These are phyloP conservation scores for Nicotiana knightiana DNA, from an alignment of 257 asterid genomes.

Conservation along the genomic window DNA sequence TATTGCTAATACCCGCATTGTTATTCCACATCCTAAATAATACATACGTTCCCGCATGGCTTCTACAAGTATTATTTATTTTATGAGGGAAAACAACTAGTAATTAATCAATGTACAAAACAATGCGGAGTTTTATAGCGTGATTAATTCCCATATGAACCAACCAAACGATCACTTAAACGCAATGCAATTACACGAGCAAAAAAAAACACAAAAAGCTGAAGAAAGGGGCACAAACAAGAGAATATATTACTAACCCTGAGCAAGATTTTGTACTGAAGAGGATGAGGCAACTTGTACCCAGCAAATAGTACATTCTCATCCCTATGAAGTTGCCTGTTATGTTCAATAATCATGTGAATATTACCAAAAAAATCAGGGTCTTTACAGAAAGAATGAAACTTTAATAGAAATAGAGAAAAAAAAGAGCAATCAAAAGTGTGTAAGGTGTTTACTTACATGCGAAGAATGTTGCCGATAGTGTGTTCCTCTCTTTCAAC, in stretches of 20 bases:
- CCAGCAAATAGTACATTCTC: constrained; percentile 82
- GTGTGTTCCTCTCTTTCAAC: constrained; percentile 96
- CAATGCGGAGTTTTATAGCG: no score
- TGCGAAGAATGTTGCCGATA: constrained; percentile 84
- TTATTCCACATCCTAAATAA: no score
- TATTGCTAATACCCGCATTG: no score
- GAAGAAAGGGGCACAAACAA: neutral
- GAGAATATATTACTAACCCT: constrained; percentile 45
- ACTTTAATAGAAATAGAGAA: neutral
- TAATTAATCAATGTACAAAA: no score
- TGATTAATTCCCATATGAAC: no score
- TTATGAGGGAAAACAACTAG: no score
- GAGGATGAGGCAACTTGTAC: constrained; percentile 98
- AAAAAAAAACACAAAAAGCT: neutral
- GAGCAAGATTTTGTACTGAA: constrained; percentile 76
- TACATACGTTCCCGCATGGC: no score
- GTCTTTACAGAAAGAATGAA: no score
- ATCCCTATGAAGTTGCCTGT: constrained; percentile 92
- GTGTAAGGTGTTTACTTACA: constrained; percentile 23
- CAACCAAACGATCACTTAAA: no score
- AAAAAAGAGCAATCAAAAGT: no score
- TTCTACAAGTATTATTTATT: neutral
- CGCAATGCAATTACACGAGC: neutral
- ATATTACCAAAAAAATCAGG: neutral
- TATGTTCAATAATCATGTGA: neutral